A percentile compares a stretch with the other conserved stretches of the same genome.
Evolutionary conservation across 495 filamentous ascomycete genomes (phyloP).

Genomic region (Lentithecium fluviatile): DNA sequence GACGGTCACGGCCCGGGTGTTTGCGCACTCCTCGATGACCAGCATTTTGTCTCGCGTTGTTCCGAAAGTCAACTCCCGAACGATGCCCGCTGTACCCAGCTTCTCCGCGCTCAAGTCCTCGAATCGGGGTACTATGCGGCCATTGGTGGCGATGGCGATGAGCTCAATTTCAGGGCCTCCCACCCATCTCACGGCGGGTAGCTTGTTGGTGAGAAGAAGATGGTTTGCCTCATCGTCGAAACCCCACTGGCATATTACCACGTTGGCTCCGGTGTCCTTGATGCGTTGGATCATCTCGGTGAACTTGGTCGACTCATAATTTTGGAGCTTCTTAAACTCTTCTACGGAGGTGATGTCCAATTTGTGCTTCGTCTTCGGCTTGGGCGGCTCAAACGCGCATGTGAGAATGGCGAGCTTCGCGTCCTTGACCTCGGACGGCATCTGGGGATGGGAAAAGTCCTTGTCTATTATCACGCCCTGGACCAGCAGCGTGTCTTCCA

Average conservation of each 20-base stretch:
- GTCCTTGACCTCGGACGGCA: conserved; percentile 89
- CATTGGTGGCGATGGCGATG: conserved; percentile 97
- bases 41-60: conserved; percentile 99
- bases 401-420: conserved; percentile 97
- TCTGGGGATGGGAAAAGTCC: conserved; percentile 99
- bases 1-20: conserved; percentile 91
- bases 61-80: conserved; percentile 93
- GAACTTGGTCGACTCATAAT: conserved; percentile 93
- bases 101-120: conserved; percentile 90
- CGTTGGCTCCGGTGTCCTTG: conserved; percentile 94
- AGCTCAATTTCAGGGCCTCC: conserved; percentile 97
- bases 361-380: conserved; percentile 99
- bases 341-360: conserved; percentile 96
- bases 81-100: conserved; percentile 83
- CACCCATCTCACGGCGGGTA: conserved; percentile 96
- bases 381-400: conserved; percentile 98
- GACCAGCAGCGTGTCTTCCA: conserved; percentile 93
- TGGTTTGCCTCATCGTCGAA: conserved; percentile 99
- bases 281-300: conserved; percentile 98
- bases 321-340: conserved; percentile 95
- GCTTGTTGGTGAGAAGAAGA: conserved; percentile 87
- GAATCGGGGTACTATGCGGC: conserved; percentile 94
- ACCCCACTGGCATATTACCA: conserved; percentile 99
- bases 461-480: conserved; percentile 99
- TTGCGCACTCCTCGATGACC: conserved; percentile 98